phyloP scores from a whole-genome alignment of 805 yeast genomes.

The Ogataea zsoltii region DNA sequence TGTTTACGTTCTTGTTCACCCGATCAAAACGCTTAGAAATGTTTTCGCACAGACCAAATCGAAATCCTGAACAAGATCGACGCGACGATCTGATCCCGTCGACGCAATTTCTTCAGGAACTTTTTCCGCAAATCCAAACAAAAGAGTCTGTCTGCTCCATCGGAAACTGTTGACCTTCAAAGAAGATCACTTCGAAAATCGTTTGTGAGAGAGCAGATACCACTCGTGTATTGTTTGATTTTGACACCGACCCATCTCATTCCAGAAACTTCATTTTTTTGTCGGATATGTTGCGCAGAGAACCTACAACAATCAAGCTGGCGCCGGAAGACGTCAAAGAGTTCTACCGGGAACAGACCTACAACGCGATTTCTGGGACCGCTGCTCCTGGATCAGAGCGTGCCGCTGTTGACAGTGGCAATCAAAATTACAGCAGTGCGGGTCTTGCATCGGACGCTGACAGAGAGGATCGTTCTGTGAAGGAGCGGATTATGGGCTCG shows the following conservation, averaged over 20 bases:
- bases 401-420: constrained; percentile 6
- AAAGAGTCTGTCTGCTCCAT: background rate
- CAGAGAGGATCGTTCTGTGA: constrained; percentile 12
- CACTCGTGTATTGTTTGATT: too few species aligned
- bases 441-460: constrained; percentile 2
- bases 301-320: constrained; percentile 65
- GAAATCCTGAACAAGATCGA: background rate
- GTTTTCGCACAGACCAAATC: background rate
- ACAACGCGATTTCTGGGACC: constrained; percentile 21
- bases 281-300: constrained; percentile 75
- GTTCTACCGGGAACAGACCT: constrained; percentile 30
- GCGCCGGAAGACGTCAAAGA: constrained; percentile 65
- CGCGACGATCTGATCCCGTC: background rate
- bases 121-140: background rate
- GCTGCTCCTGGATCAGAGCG: background rate
- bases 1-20: too few species aligned
- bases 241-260: too few species aligned
- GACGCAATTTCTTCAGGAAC: background rate
- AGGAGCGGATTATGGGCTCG: constrained; percentile 25
- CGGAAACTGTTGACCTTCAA: background rate
- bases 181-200: too few species aligned
- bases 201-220: too few species aligned
- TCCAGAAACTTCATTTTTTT: too few species aligned
- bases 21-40: background rate
- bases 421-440: constrained; percentile 16